Evolutionary conservation across 176 grass and related monocot genomes (phyloP), one percentile per base, ranked within the genome.

Genomic region (Avena eriantha): DNA sequence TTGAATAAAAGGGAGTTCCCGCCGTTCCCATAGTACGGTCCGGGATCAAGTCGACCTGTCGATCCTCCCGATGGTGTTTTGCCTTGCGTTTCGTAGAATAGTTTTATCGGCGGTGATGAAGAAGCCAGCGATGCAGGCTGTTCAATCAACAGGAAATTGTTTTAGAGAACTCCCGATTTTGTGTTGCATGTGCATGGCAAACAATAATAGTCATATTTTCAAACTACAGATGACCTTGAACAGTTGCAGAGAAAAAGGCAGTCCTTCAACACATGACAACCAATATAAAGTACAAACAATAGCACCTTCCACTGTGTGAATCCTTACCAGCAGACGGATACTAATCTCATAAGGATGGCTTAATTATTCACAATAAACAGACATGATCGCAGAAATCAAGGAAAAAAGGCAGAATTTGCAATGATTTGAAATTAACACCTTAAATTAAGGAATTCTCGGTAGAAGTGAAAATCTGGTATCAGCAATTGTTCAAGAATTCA

Each of bases 101-200:
- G 50, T 86, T 85, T 80, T 87, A 78, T 98, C 96, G 68, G 93
- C 96, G 24, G 90, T 90, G 59, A 98, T 98, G 91, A 96, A 96
- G 88, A 98, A 98, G n/a, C 93, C 96, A 48, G 93, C 51, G 63
- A 96, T 75, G 57, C 91, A 90, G 53, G 90, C 96, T 98, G 93
- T 64, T 23, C 84, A 86, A 90, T 11, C 46, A 77, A 86, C 9
- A 48, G 2, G 15, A 60, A 78, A 51, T 43, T 80, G 18, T 66
- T 89, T 79, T 64, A 82, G 26, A 77, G n/a, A 79, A 55, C 31
- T 47, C 31, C 18, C 23, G 34, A 23, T 68, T 57, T 56, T 68
- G 7, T 61, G 21, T 18, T 43, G 34, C 46, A 22, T 47, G 33
- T 53, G n/a, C 67, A 67, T 63, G 4, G 0, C 10, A 10, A 47